A percentile compares a stretch with the other conserved stretches of the same genome.
phyloP scores from a whole-genome alignment of 805 yeast species.

The Myxozyma mucilagina region DNA sequence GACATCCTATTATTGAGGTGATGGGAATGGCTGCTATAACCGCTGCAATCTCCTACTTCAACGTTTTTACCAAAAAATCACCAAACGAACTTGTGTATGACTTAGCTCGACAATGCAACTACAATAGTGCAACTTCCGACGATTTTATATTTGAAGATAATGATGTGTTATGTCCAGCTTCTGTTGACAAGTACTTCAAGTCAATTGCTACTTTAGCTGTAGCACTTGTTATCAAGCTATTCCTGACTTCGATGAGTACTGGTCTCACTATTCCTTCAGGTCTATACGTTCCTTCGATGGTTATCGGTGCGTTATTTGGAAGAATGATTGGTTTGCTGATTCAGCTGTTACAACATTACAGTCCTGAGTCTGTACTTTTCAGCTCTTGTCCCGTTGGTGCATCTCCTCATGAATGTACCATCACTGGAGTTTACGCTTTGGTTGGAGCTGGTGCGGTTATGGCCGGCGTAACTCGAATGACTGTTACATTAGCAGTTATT shows the following conservation, averaged over 20 bases:
- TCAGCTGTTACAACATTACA: slow-evolving; percentile 42
- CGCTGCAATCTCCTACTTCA: slow-evolving; percentile 50
- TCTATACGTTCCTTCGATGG: slow-evolving; percentile 65
- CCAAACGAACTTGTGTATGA: slow-evolving; percentile 52
- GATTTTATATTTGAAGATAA: slow-evolving; percentile 1
- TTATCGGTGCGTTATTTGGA: slow-evolving; percentile 61
- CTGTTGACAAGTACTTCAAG: slow-evolving; percentile 11
- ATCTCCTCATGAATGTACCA: slow-evolving; percentile 43
- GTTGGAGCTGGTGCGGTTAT: slow-evolving; percentile 58
- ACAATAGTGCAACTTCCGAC: not conserved
- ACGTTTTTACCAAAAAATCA: slow-evolving; percentile 52
- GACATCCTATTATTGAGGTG: slow-evolving; percentile 50
- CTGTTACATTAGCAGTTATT: slow-evolving; percentile 53
- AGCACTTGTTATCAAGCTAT: slow-evolving; percentile 50
- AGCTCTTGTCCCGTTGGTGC: slow-evolving; percentile 31
- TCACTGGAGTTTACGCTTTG: slow-evolving; percentile 55
- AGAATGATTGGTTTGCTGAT: slow-evolving; percentile 49
- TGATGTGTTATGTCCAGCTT: slow-evolving; percentile 17
- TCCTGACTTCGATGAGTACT: slow-evolving; percentile 54
- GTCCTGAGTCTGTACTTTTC: slow-evolving; percentile 34
- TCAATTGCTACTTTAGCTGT: slow-evolving; percentile 37
- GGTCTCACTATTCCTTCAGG: slow-evolving; percentile 63
- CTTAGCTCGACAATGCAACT: slow-evolving; percentile 52
- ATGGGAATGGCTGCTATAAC: slow-evolving; percentile 49
- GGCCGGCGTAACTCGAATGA: slow-evolving; percentile 61